phyloP scores from a whole-genome alignment of 2,329 filamentous ascomycete species.

The Calonectria pseudoreteaudii region DNA sequence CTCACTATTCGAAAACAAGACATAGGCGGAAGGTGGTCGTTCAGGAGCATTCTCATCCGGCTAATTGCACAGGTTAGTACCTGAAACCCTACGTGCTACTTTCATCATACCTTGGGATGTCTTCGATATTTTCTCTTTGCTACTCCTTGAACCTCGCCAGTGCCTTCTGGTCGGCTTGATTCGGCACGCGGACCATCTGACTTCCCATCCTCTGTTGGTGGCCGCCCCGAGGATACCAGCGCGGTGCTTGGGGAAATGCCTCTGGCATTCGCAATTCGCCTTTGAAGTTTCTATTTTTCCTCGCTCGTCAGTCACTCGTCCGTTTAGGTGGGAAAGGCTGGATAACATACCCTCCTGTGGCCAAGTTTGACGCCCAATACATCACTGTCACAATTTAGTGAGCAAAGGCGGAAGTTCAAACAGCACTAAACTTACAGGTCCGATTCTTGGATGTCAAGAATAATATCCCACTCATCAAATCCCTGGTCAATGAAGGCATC shows the following conservation, averaged over 20 bases:
- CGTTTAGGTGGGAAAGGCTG: conserved; percentile 19
- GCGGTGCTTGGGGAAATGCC: conserved; percentile 69
- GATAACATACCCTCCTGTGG: conserved; percentile 76
- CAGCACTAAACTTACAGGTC: conserved; percentile 72
- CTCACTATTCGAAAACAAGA: conserved; percentile 87
- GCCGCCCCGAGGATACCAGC: conserved; percentile 61
- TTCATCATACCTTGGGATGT: conserved; percentile 74
- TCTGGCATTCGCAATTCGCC: conserved; percentile 81
- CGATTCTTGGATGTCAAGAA: conserved; percentile 86
- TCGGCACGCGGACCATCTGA: conserved; percentile 66
- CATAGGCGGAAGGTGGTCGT: conserved; percentile 84
- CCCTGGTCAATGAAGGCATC: conserved; percentile 80
- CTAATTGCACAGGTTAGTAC: conserved; percentile 50
- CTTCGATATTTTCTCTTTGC: conserved; percentile 81
- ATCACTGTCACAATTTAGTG: conserved; percentile 63
- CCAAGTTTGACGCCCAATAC: conserved; percentile 82
- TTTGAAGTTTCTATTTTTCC: conserved; percentile 79
- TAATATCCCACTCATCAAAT: conserved; percentile 87
- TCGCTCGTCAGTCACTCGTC: conserved; percentile 19
- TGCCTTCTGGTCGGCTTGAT: conserved; percentile 58
- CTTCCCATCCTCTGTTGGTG: conserved; percentile 66
- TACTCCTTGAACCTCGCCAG: conserved; percentile 56
- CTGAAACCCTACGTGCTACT: neutral
- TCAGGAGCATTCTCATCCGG: conserved; percentile 85
- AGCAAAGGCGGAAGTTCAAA: conserved; percentile 17